Conservation (phyloP, 2,329 filamentous ascomycete species). For the Pyrenophora teres region DNA sequence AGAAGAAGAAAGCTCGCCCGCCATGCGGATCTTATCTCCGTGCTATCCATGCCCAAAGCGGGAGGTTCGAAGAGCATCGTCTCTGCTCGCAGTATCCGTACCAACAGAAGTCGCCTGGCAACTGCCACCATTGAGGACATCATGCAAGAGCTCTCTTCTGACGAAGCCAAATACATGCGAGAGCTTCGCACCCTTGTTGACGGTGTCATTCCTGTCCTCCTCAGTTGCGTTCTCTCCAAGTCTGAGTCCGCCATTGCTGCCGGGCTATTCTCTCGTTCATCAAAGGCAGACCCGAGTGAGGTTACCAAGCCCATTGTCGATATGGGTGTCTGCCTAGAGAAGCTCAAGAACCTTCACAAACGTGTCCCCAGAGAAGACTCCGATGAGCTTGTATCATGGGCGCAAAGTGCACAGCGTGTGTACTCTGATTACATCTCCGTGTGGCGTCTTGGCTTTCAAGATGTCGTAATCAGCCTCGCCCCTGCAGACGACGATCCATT, state of each 20-base stretch:
- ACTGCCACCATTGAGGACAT: constrained; percentile 75
- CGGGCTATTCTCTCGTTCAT: constrained; percentile 68
- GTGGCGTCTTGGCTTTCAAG: constrained; percentile 93
- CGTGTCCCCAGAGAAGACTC: constrained; percentile 76
- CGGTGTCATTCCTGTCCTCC: constrained; percentile 88
- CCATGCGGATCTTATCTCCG: constrained; percentile 91
- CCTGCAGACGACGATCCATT: constrained; percentile 69
- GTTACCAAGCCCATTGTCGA: constrained; percentile 86
- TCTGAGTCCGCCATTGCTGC: constrained; percentile 67
- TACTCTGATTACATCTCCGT: constrained; percentile 85
- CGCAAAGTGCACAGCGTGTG: constrained; percentile 73
- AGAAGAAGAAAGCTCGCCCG: constrained; percentile 75
- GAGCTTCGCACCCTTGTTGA: constrained; percentile 93
- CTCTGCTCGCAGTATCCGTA: constrained; percentile 78
- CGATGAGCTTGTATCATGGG: constrained; percentile 77
- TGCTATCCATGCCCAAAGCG: constrained; percentile 73
- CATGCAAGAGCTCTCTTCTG: constrained; percentile 76
- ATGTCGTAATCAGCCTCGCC: constrained; percentile 90
- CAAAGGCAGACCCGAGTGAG: constrained; percentile 60
- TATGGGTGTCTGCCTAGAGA: constrained; percentile 90
- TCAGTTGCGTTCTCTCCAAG: constrained; percentile 80
- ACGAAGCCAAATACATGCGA: constrained; percentile 85
- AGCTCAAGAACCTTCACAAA: constrained; percentile 78
- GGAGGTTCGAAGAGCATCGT: constrained; percentile 70
- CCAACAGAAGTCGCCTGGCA: constrained; percentile 68